Base-by-base conservation (phyloP, 192 early-diverging fungal genomes). In the Podila epicladia region DNA sequence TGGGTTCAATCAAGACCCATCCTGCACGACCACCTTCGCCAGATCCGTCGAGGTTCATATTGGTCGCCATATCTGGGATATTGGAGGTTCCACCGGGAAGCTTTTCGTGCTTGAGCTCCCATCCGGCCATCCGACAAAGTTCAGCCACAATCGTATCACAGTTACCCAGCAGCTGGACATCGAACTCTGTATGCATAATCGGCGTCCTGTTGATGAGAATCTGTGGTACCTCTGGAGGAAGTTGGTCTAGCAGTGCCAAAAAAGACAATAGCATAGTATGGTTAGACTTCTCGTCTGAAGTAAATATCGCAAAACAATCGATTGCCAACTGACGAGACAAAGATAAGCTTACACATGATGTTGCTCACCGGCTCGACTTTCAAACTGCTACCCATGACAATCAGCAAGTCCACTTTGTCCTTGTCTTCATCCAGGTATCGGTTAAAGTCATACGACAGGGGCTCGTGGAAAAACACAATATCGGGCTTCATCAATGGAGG, bases 401-500 rank as follows among this genome's bases (percentile, higher is more conserved):
- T 89, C 38, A 99, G 69, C 41, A 99, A 74, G 84, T 98, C 97
- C 9, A 93, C 92, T 58, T 93, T 79, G 9, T 93, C 87, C 20
- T 87, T 83, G 82, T 99, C 98, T 29, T 77, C 74, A 1, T 88
- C 83, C 62, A 98, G 85, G 1, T 84, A 80, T 12, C 89, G 75
- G 72, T 97, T 92, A 74, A 98, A 98, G 38, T 89, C 89, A n/a
- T 86, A 87, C 0, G 97, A 94, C 9, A 98, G 85, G 72, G 95
- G 93, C 70, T 99, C 98, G 49, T 97, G 97, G 87, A 99, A 99
- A 76, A 99, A 99, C 22, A 95, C 93, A 70, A 99, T 99, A 64
- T 97, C 96, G 0, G 98, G 98, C 71, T 99, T 99, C 90, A 99
- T 95, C 48, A 95, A 88, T 0, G 89, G 53, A 55, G 53, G 53